Evolutionary conservation across 345 rosid genomes (phyloP).

Genomic region (Alliaria petiolata): DNA sequence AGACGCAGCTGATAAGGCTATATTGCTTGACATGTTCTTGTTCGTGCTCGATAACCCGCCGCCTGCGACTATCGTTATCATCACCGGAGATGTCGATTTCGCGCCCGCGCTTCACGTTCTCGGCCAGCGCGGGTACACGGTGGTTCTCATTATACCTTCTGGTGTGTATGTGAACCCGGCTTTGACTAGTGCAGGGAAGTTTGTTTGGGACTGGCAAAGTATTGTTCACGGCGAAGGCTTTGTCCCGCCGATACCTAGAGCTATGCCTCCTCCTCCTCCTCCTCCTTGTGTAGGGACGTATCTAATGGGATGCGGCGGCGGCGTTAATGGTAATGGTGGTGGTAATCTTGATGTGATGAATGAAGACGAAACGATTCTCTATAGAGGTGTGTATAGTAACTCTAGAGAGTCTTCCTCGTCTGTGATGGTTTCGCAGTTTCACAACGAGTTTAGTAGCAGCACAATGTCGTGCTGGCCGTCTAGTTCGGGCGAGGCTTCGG

Average conservation of each 20-base stretch:
- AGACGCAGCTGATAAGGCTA: constrained; percentile 98
- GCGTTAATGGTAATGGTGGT: constrained; percentile 28
- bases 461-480: constrained; percentile 47
- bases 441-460: constrained; percentile 25
- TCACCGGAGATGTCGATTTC: constrained; percentile 97
- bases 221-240: constrained; percentile 97
- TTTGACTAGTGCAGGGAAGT: constrained; percentile 80
- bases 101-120: constrained; percentile 94
- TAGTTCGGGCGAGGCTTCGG: constrained; percentile 44
- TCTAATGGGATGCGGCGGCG: constrained; percentile 53
- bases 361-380: constrained; percentile 77
- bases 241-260: constrained; percentile 32
- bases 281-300: constrained; percentile 48
- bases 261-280: constrained; percentile 42
- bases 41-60: constrained; percentile 90
- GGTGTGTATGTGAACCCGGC: constrained; percentile 84
- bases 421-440: constrained; percentile 44
- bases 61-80: constrained; percentile 79
- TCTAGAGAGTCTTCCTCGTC: constrained; percentile 57
- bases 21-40: constrained; percentile 91
- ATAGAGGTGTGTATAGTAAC: constrained; percentile 50
- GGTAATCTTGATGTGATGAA: constrained; percentile 40
- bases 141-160: constrained; percentile 86
- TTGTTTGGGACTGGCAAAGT: constrained; percentile 98
- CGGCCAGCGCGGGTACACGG: constrained; percentile 88